These are phyloP conservation scores for Musa schizocarpa DNA, from an alignment of 176 grass and related monocot genomes.

Conservation along the genomic window DNA sequence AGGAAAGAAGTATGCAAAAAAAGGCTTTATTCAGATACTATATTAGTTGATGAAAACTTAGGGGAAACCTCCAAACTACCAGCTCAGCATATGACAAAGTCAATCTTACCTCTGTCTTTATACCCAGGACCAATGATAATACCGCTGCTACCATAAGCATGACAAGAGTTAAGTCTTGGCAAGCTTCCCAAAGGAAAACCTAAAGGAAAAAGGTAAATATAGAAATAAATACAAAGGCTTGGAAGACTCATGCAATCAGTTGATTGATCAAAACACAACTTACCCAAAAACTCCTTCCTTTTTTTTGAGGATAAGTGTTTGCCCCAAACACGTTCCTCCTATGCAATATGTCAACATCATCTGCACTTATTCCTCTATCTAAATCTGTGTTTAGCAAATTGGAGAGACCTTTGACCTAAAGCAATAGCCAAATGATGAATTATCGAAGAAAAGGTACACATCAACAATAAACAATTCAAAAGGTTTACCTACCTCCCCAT, in stretches of 20 bases:
- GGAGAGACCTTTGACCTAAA: constrained; percentile 59
- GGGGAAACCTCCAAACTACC: too few relatives aligned
- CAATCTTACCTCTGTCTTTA: constrained; percentile 70
- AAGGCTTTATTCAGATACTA: too few relatives aligned
- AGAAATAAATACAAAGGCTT: background rate
- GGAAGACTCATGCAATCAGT: background rate
- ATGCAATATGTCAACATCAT: constrained; percentile 44
- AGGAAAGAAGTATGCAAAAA: too few relatives aligned
- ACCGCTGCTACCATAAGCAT: constrained; percentile 95
- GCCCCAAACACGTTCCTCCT: constrained; percentile 56
- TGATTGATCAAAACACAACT: background rate
- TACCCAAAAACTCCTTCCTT: constrained; percentile 80
- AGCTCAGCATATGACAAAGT: background rate
- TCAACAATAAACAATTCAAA: constrained; percentile 3
- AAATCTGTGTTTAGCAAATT: constrained; percentile 63
- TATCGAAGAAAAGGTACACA: constrained; percentile 12
- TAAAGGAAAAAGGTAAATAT: constrained; percentile 24
- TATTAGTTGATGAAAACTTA: too few relatives aligned
- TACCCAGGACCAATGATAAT: constrained; percentile 82
- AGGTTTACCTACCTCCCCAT: constrained; percentile 46
- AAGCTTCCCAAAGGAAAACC: constrained; percentile 92
- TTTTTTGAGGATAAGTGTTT: constrained; percentile 89
- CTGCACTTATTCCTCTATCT: constrained; percentile 45
- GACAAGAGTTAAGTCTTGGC: constrained; percentile 78
- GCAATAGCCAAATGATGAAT: background rate